Percentiles rank a stretch among this genome's conserved stretches.
These are phyloP conservation scores for Paragyromitra xinjiangensis DNA, from an alignment of 495 filamentous ascomycete species.

Conservation along the genomic window DNA sequence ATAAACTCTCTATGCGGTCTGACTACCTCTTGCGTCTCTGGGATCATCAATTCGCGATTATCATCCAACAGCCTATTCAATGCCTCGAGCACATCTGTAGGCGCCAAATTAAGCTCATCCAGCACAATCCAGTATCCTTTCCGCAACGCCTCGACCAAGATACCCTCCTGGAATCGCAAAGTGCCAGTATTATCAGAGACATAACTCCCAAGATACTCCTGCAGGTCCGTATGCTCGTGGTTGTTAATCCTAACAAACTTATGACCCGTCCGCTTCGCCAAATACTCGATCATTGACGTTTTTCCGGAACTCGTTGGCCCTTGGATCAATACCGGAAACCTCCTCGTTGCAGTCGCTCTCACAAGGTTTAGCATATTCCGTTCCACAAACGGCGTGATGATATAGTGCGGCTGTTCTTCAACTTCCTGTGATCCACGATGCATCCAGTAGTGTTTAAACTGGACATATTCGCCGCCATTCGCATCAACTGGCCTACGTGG, in stretches of 20 bases:
- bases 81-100: slow-evolving; percentile 94
- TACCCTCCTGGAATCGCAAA: slow-evolving; percentile 88
- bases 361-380: slow-evolving; percentile 93
- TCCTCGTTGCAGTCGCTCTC: slow-evolving; percentile 85
- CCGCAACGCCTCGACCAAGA: slow-evolving; percentile 89
- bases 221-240: slow-evolving; percentile 97
- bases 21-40: slow-evolving; percentile 94
- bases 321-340: slow-evolving; percentile 94
- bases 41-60: slow-evolving; percentile 95
- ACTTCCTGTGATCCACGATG: slow-evolving; percentile 71
- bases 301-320: slow-evolving; percentile 97
- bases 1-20: slow-evolving; percentile 94
- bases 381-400: slow-evolving; percentile 93
- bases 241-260: slow-evolving; percentile 99
- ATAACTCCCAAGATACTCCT: slow-evolving; percentile 97
- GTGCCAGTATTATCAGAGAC: slow-evolving; percentile 84
- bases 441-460: slow-evolving; percentile 93
- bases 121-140: slow-evolving; percentile 98
- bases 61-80: slow-evolving; percentile 95
- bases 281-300: slow-evolving; percentile 98
- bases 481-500: slow-evolving; percentile 74
- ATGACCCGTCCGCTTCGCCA: slow-evolving; percentile 94
- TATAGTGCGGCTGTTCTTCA: slow-evolving; percentile 85
- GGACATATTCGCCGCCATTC: slow-evolving; percentile 75
- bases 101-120: slow-evolving; percentile 95